Base-by-base conservation (phyloP, 2,329 filamentous ascomycete species). In the Cladophialophora exuberans region DNA sequence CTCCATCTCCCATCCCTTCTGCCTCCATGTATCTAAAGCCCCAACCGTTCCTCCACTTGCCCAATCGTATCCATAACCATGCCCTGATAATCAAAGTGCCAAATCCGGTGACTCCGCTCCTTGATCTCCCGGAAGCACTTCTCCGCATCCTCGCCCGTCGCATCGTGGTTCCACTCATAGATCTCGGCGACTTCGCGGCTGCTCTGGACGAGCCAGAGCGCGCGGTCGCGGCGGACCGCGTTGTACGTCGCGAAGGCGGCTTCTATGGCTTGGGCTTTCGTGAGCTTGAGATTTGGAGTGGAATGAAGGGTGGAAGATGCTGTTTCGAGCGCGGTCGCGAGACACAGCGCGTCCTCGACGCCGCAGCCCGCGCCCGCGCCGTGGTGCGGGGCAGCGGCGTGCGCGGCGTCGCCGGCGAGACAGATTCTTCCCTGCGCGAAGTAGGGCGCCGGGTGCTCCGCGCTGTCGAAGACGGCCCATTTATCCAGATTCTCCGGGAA, bases 191-290 rank as follows among this genome's bases (percentile, higher is more conserved):
- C 31, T 42, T 31, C 36, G 10, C 47, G 35, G 52, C 80, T 83
- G 45, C 17, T 39, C 7, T 52, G 39, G 9, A 52, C 33, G 4
- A 45, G 17, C 25, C 25, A 18, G 10, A 82, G 78, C 5, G 73
- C 76, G 6, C 81, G 68, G 6, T 77, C 72, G 2, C 80, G 69
- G 1, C 83, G 70, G 3, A 77, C 68, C 6, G 65, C 67, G 58
- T 84, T 80, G 39, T 80, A 84, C 0, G 75, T 75, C 15, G 69
- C 68, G 39, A 85, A 82, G 0, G 72, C 81, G 0, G 69, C 71
- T 4, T 73, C 66, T 0, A 80, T 65, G 6, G 78, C 72, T 0
- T 62, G 52, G 0, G 62, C 56, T 0, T 57, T 67, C 0, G 59
- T 54, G 2, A 76, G 69, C 26, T 78, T 49, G n/a, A 25, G 11